Evolutionary conservation across 2,329 filamentous ascomycete genomes (phyloP).

Genomic region (Tricladium varicosporioides): DNA sequence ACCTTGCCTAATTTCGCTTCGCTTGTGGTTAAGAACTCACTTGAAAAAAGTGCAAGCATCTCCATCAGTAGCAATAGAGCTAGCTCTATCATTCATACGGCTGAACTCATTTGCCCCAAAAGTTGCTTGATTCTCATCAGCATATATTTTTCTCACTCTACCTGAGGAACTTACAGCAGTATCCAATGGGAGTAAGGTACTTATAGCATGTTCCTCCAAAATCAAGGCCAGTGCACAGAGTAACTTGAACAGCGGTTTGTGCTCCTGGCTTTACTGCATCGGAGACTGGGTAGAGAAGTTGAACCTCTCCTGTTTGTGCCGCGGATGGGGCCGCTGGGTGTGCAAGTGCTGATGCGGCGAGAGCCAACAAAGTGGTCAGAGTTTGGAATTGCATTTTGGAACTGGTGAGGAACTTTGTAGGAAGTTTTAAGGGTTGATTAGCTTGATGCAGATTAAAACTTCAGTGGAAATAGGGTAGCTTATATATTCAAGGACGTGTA

Average conservation of each 20-base stretch:
- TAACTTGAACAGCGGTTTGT: background rate
- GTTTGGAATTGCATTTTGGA: background rate
- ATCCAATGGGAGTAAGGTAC: background rate
- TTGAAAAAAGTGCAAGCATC: background rate
- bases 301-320: background rate
- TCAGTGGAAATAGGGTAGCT: no score
- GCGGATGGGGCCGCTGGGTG: background rate
- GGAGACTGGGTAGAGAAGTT: background rate
- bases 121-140: background rate
- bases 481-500: no score
- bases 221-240: background rate
- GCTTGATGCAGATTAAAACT: no score
- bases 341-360: background rate
- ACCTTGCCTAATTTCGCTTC: no score
- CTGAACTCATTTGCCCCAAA: background rate
- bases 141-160: background rate
- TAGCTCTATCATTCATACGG: background rate
- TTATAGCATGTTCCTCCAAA: background rate
- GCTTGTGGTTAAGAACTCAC: background rate
- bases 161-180: background rate
- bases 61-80: background rate
- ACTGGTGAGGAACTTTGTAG: background rate
- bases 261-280: background rate
- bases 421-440: no score
- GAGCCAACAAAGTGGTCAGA: background rate